These are phyloP conservation scores for Paecilomyces formosus DNA, from an alignment of 2,329 filamentous ascomycete genomes.

Conservation along the genomic window DNA sequence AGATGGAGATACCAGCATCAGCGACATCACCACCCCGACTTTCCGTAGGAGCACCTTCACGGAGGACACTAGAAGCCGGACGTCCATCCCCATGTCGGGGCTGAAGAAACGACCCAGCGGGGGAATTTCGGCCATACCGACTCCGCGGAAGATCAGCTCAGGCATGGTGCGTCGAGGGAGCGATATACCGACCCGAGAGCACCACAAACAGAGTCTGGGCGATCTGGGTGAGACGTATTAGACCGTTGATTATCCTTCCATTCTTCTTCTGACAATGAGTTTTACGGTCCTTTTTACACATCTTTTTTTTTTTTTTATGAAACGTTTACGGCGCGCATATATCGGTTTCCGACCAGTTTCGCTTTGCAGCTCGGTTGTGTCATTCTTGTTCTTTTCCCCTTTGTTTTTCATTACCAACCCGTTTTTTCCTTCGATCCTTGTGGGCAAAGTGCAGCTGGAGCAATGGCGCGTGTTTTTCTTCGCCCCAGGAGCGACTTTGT, in stretches of 20 bases:
- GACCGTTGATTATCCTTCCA: slow-evolving; percentile 5
- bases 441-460: slow-evolving; percentile 6
- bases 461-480: not conserved
- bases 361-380: not conserved
- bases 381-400: slow-evolving; percentile 3
- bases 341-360: slow-evolving; percentile 2
- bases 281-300: slow-evolving; percentile 3
- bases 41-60: slow-evolving; percentile 35
- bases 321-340: slow-evolving; percentile 1
- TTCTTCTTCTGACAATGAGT: slow-evolving; percentile 3
- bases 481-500: not conserved
- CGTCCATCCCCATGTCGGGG: slow-evolving; percentile 43
- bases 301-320: slow-evolving; percentile 5
- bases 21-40: slow-evolving; percentile 12
- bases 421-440: slow-evolving; percentile 9
- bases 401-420: slow-evolving; percentile 3
- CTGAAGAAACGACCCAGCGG: slow-evolving; percentile 48
- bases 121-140: slow-evolving; percentile 32
- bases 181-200: slow-evolving; percentile 40
- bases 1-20: slow-evolving; percentile 33
- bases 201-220: slow-evolving; percentile 43
- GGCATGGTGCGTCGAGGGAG: slow-evolving; percentile 27
- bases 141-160: slow-evolving; percentile 32
- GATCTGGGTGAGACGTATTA: slow-evolving; percentile 54
- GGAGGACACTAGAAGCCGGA: slow-evolving; percentile 29